Evolutionary conservation across 805 yeast genomes (phyloP), one percentile per base, ranked within the genome.

Genomic region (Yamadazyma tumulicola): DNA sequence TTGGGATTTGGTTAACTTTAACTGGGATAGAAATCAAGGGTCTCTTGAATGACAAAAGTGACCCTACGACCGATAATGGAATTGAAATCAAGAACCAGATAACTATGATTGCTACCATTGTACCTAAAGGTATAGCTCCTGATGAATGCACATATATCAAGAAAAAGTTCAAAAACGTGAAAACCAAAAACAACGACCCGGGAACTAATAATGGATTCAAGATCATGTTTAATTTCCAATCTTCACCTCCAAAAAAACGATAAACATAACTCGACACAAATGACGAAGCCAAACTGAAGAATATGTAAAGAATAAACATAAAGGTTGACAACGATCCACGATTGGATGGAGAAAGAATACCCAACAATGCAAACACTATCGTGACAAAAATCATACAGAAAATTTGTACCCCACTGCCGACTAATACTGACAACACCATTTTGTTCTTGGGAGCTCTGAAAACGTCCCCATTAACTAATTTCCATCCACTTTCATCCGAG

Each of bases 401-500:
- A 20, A 91, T 59, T 61, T 93, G 98, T 19, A 74, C 60, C 41
- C 98, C 98, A 34, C 93, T 79, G 29, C 98, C 98, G 31, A 88
- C 75, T 15, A 89, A 59, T 6, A 88, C 78, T 2, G 96, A 83
- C 40, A 88, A 70, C 5, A 85, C 39, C 74, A 88, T 72, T 36
- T 83, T 70, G 46, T 74, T 66, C 32, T 68, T 56, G 27, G 97
- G 97, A 6, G 89, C 64, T 59, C 97, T 77, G 67, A 91, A 91
- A 19, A 91, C 88, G 57, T 91, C 97, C 42, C 97, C 97, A 51
- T 89, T 94, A 25, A 88, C 81, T 45, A 93, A 72, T 57, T 93
- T 93, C 98, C 98, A 93, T 25, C 98, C 98, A 54, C 88, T 75
- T 57, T 93, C 97, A 52, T 88, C 96, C 43, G 86, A 80, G 34